Evolutionary conservation across 2,329 filamentous ascomycete species (phyloP).

Genomic region (Aspergillus sclerotialis): DNA sequence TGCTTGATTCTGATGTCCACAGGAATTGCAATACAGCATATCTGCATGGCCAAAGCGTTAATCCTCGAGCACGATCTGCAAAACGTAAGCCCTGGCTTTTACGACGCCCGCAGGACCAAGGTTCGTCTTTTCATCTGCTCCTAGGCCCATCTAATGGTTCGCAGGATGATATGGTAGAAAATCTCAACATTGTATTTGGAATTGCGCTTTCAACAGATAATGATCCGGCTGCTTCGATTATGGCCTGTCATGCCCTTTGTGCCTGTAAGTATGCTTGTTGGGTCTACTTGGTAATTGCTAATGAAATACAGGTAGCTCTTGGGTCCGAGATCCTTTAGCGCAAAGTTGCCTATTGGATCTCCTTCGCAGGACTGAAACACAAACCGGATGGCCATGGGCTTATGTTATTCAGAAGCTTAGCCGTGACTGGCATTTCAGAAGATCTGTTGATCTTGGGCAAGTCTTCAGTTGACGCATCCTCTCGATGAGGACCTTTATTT

Average conservation of each 20-base stretch:
- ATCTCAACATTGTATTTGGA: constrained; percentile 25
- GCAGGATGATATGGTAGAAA: constrained; percentile 19
- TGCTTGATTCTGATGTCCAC: neutral
- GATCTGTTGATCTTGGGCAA: neutral
- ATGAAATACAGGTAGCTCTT: constrained; percentile 16
- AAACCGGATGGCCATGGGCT: constrained; percentile 17
- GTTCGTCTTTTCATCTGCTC: constrained; percentile 8
- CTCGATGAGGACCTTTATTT: no score
- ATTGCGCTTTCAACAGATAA: constrained; percentile 27
- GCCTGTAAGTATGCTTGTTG: constrained; percentile 16
- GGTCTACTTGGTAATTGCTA: neutral
- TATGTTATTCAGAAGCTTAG: constrained; percentile 13
- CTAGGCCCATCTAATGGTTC: neutral
- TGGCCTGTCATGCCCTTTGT: constrained; percentile 27
- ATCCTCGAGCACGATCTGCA: constrained; percentile 18
- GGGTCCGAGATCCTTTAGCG: constrained; percentile 23
- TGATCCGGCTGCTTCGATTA: constrained; percentile 25
- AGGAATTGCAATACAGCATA: constrained; percentile 27
- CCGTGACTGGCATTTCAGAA: constrained; percentile 10
- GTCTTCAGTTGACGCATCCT: no score
- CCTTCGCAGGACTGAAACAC: constrained; percentile 14
- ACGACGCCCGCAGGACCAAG: constrained; percentile 13
- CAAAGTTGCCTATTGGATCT: constrained; percentile 15
- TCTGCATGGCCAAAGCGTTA: constrained; percentile 26
- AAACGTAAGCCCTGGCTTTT: no score